Base-by-base conservation (phyloP, 1,284 basidiomycete genomes). In the Marasmius fiardii region DNA sequence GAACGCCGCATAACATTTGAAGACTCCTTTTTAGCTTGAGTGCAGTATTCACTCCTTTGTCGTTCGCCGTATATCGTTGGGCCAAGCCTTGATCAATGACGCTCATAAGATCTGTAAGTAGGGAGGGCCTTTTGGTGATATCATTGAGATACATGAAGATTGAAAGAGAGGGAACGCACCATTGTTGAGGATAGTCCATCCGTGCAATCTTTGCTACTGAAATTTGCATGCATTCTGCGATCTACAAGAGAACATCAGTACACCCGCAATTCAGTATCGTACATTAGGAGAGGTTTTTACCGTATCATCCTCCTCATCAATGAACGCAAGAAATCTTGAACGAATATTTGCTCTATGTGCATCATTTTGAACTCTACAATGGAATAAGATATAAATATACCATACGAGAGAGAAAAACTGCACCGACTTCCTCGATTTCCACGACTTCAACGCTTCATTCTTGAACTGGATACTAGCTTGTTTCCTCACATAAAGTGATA, bases 381-480 rank as follows among this genome's bases (percentile, higher is more conserved):
- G 8, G 26, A 49, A 49, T 54, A 58, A 48, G 53, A 56, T 51
- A 53, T 47, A 51, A 21, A 33, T 54, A 34, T 21, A 18, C 14
- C 23, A 58, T 48, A 60, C 54, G 50, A 49, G 7, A 47, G 48
- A 41, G 43, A 56, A 41, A 34, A 52, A 57, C 4, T 41, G 41
- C 26, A 58, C 79, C 62, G 61, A 89, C 90, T 83, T 89, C 70
- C 84, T 73, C 26, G 85, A 85, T 65, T 78, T 76, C 90, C 90
- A 92, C 62, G 87, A 83, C 51, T 70, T 71, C 4, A 83, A 64
- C 5, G 82, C 85, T 1, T 77, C 74, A 60, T 92, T 92, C 69
- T 92, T 92, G 70, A 92, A 88, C 64, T 92, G 90, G 55, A 92
- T 90, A 60, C 91, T 90, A 41, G 85, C 81, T 64, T 88, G 85